Conservation (phyloP, 257 asterid genomes). For the Nicotiana undulata region DNA sequence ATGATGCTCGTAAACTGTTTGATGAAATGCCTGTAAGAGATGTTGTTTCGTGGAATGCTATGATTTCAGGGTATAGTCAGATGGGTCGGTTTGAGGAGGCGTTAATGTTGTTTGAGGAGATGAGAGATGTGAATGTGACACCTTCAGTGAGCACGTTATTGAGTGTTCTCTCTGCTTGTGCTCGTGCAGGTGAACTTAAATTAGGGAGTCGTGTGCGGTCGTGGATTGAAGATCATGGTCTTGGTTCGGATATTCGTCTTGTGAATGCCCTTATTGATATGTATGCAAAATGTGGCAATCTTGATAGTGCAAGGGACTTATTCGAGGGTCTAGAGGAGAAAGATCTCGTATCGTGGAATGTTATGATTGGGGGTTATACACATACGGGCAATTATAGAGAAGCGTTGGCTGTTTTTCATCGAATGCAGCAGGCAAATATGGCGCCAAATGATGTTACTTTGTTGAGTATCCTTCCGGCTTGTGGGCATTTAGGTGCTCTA, state of each 20-base stretch:
- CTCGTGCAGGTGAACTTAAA: constrained; percentile 15
- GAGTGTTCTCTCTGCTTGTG: constrained; percentile 33
- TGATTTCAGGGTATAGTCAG: constrained; percentile 26
- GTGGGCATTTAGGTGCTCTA: constrained; percentile 25
- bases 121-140: constrained; percentile 10
- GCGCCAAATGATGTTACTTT: constrained; percentile 27
- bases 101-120: constrained; percentile 19
- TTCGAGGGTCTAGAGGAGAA: constrained; percentile 14
- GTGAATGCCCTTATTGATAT: constrained; percentile 25
- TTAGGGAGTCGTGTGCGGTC: constrained; percentile 18
- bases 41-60: constrained; percentile 28
- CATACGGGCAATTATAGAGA: constrained; percentile 12
- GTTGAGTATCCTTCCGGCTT: constrained; percentile 19
- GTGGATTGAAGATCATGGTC: constrained; percentile 19
- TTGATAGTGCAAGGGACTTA: constrained; percentile 2
- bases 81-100: constrained; percentile 20
- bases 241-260: constrained; percentile 14
- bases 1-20: constrained; percentile 23
- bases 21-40: constrained; percentile 30
- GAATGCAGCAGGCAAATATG: constrained; percentile 16
- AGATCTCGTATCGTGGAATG: constrained; percentile 25
- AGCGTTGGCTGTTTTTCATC: constrained; percentile 19
- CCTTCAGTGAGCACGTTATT: constrained; percentile 28
- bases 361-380: constrained; percentile 28
- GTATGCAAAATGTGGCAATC: constrained; percentile 27